phyloP scores from a whole-genome alignment of 495 filamentous ascomycete genomes.

The Aspergillus nidulans region DNA sequence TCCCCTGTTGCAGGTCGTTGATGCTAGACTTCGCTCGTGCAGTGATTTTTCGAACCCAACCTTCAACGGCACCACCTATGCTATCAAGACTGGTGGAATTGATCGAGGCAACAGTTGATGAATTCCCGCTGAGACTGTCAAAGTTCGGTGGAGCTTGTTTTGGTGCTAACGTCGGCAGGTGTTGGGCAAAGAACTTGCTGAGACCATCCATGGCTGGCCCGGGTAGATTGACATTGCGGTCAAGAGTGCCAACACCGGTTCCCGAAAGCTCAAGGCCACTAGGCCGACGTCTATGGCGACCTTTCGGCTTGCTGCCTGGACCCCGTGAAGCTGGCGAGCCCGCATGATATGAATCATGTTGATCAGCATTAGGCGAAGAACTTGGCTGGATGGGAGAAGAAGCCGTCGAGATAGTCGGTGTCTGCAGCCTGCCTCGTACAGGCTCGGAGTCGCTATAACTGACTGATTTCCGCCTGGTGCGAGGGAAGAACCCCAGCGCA shows the following conservation, averaged over 20 bases:
- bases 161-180: conserved; percentile 66
- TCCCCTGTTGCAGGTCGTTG: conserved; percentile 37
- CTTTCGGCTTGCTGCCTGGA: conserved; percentile 14
- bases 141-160: conserved; percentile 22
- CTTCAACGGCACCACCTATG: conserved; percentile 78
- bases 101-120: conserved; percentile 37
- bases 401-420: conserved; percentile 30
- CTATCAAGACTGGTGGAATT: conserved; percentile 66
- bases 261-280: conserved; percentile 56
- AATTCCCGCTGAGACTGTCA: conserved; percentile 38
- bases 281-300: conserved; percentile 36
- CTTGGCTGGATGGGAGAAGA: conserved; percentile 23
- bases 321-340: conserved; percentile 18
- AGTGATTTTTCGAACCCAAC: conserved; percentile 80
- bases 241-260: conserved; percentile 80
- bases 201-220: conserved; percentile 77
- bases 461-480: conserved; percentile 75
- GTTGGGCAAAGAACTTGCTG: conserved; percentile 72
- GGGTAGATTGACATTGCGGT: conserved; percentile 60
- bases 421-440: conserved; percentile 29
- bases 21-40: conserved; percentile 42
- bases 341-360: conserved; percentile 18
- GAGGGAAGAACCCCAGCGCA: conserved; percentile 86
- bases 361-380: conserved; percentile 19
- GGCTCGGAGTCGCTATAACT: conserved; percentile 43